phyloP scores from a whole-genome alignment of 108 stramenopile genomes.

The Discostella pseudostelligera region DNA sequence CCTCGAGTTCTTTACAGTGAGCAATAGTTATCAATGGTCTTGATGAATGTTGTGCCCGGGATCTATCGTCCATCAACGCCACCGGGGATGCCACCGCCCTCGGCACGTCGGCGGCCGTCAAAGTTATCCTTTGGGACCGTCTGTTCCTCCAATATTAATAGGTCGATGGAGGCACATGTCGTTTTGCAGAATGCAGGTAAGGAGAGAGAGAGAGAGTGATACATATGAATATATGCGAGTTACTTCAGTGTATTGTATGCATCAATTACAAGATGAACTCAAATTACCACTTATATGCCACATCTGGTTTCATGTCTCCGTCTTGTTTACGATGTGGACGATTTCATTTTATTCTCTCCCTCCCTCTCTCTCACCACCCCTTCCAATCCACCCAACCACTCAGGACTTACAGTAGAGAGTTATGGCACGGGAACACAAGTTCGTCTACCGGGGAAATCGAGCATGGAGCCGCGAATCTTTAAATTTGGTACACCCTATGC shows the following conservation, averaged over 20 bases:
- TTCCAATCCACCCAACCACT: too few relatives aligned
- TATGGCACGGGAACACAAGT: slow-evolving; percentile 92
- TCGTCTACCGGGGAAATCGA: slow-evolving; percentile 63
- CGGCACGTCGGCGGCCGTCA: slow-evolving; percentile 48
- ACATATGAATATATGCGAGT: too few relatives aligned
- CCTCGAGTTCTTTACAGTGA: too few relatives aligned
- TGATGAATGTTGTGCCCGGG: slow-evolving; percentile 6
- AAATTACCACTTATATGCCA: not conserved
- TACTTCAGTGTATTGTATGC: too few relatives aligned
- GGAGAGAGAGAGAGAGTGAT: slow-evolving; percentile 1
- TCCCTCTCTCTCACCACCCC: not conserved
- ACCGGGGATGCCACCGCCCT: slow-evolving; percentile 70
- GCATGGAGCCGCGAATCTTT: slow-evolving; percentile 84
- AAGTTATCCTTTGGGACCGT: slow-evolving; percentile 83
- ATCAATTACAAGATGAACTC: not conserved
- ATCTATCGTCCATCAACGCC: slow-evolving; percentile 83
- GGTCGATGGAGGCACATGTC: slow-evolving; percentile 92
- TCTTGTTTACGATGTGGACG: not conserved
- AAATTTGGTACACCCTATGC: slow-evolving; percentile 90
- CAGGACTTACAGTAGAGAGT: slow-evolving; percentile 77
- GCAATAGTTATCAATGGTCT: not conserved
- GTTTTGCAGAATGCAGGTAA: slow-evolving; percentile 83
- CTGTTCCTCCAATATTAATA: slow-evolving; percentile 91
- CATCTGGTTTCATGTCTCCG: not conserved
- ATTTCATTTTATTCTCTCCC: not conserved